These are phyloP conservation scores for Exsudoporus frostii DNA, from an alignment of 768 basidiomycete species.

Conservation along the genomic window DNA sequence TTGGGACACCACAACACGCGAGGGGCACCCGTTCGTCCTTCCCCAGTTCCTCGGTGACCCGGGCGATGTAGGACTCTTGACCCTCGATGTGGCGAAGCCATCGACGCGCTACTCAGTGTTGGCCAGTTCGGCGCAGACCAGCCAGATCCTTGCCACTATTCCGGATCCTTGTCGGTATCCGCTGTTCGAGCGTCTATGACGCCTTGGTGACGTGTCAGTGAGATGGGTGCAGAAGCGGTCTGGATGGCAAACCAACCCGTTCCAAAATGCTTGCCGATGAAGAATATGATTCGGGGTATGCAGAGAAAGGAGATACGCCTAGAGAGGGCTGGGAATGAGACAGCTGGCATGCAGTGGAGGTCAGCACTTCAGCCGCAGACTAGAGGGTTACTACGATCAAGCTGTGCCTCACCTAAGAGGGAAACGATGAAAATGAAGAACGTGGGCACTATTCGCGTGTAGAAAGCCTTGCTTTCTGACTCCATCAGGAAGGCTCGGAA, in stretches of 20 bases:
- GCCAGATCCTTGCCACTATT: too few species aligned
- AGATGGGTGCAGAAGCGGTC: not conserved
- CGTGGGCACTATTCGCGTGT: constrained; percentile 15
- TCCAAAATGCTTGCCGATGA: constrained; percentile 86
- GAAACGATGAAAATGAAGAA: constrained; percentile 57
- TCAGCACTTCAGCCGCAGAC: constrained; percentile 1
- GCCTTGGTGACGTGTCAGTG: constrained; percentile 36
- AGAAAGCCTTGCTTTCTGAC: not conserved
- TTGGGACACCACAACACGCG: constrained; percentile 23
- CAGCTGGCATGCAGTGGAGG: constrained; percentile 42
- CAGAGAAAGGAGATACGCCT: constrained; percentile 49
- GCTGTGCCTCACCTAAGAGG: constrained; percentile 52
- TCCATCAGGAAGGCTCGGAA: not conserved
- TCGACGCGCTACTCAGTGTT: not conserved
- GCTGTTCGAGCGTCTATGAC: too few species aligned
- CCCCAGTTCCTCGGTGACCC: not conserved
- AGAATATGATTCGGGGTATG: constrained; percentile 69
- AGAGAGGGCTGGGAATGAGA: constrained; percentile 68
- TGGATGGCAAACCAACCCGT: constrained; percentile 44
- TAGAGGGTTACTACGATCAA: not conserved
- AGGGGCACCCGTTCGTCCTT: constrained; percentile 22
- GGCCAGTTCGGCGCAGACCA: not conserved
- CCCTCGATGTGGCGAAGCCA: not conserved
- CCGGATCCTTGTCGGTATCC: too few species aligned
- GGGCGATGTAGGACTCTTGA: not conserved